phyloP scores from a whole-genome alignment of 768 basidiomycete genomes.

The Calocera cornea region DNA sequence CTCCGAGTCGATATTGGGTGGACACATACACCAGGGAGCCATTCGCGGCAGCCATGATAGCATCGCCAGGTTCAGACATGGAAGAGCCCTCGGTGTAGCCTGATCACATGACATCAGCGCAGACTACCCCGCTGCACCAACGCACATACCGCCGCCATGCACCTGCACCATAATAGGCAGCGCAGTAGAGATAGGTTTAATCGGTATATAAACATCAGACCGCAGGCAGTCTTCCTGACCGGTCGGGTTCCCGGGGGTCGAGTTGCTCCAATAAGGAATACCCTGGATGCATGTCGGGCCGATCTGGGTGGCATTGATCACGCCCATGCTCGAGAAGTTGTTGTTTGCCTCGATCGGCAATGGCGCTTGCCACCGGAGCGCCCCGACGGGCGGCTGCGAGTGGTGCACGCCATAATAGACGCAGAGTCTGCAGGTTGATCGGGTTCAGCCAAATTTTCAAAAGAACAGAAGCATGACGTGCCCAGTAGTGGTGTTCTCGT shows the following conservation, averaged over 20 bases:
- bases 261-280: slow-evolving; percentile 1
- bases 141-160: not conserved
- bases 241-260: not conserved
- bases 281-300: not conserved
- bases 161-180: not conserved
- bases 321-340: not conserved
- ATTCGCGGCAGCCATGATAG: not conserved
- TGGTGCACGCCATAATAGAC: slow-evolving; percentile 1
- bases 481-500: slow-evolving; percentile 1
- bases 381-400: not conserved
- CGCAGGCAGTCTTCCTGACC: not conserved
- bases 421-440: not conserved
- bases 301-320: not conserved
- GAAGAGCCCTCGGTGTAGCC: not conserved
- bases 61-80: not conserved
- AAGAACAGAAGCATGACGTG: not conserved
- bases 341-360: slow-evolving; percentile 2
- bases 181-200: not conserved
- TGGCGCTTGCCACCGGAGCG: not conserved
- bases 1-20: not conserved
- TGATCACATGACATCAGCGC: not conserved
- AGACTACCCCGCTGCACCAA: not conserved
- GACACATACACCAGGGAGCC: not conserved
- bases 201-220: not conserved
- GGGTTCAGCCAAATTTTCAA: not conserved